Base-by-base conservation (phyloP, 1,284 basidiomycete species). In the Irpex sp. region DNA sequence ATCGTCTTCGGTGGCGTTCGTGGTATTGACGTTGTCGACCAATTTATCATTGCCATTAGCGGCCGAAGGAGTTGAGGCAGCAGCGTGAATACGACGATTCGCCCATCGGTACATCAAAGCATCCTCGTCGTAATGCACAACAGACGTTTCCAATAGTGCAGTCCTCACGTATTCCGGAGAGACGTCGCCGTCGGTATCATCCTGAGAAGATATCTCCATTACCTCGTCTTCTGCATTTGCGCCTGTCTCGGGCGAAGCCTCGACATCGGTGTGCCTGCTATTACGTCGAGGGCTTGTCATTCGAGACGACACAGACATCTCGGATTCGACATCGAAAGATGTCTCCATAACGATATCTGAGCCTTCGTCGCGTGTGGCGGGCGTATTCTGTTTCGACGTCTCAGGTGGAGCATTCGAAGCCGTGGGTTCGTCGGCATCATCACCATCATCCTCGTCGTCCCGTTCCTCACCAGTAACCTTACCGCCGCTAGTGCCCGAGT, bases 1-100 rank as follows among this genome's bases (percentile, higher is more conserved):
- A 36, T 89, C 81, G 55, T 88, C 82, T 1, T 80, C 54, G n/a
- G 21, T 56, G 26, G 26, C 26, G 7, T 56, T 3, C 54, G 26
- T 31, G 3, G 13, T 56, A 26, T 21, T 15, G n/a, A 56, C n/a
- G 34, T 15, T 11, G 26, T 64, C 52, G 17, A 8, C 59, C 21
- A 52, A 49, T 11, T 11, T 13, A 17, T 69, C 69, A 5, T 65
- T 66, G 26, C 68, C 70, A 19, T 37, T 17, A 8, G 62, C 37
- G 5, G 49, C 11, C 26, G 34, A 54, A 15, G 54, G 36, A 31
- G 62, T 26, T 26, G 26, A 26, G 26, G 26, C 26, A 26, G 26
- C 26, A 26, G 26, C 26, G 26, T 26, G 13, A 21, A 56, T 56
- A 34, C 34, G 26, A 34, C 54, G 9, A 15, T 26, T 31, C 2